phyloP scores from a whole-genome alignment of 305 asterid species.

The Fraxinus greggii region DNA sequence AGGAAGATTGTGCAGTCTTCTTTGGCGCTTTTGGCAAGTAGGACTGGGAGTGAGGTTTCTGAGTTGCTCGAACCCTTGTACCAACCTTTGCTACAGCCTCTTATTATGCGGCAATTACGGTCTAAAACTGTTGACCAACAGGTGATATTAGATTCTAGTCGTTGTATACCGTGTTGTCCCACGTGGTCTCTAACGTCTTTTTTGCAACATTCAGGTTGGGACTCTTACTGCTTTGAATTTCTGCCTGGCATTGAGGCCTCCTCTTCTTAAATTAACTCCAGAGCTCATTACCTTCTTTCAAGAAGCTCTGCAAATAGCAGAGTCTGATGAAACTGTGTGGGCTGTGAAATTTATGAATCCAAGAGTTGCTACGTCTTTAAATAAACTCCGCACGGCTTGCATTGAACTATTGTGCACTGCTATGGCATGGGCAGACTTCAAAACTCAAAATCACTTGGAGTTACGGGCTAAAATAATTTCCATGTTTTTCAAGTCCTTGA shows the following conservation, averaged over 20 bases:
- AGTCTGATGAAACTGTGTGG: constrained; percentile 93
- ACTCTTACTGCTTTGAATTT: constrained; percentile 94
- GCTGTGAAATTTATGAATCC: constrained; percentile 92
- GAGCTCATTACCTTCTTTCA: constrained; percentile 89
- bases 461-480: constrained; percentile 93
- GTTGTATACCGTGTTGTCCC: constrained; percentile 23
- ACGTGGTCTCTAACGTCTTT: constrained; percentile 23
- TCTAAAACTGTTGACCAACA: constrained; percentile 97
- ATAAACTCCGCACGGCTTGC: constrained; percentile 95
- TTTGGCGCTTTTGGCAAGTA: constrained; percentile 96
- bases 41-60: constrained; percentile 99
- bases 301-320: constrained; percentile 98
- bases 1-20: constrained; percentile 96
- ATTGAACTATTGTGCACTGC: constrained; percentile 98
- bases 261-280: constrained; percentile 90
- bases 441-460: constrained; percentile 89
- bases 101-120: constrained; percentile 81
- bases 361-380: constrained; percentile 78
- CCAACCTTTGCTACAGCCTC: constrained; percentile 95
- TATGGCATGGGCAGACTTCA: constrained; percentile 99
- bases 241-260: constrained; percentile 99
- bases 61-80: constrained; percentile 96
- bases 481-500: constrained; percentile 97
- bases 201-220: constrained; percentile 70
- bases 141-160: constrained; percentile 44